Evolutionary conservation across 441 rosid species (phyloP), one percentile per base, ranked within the genome.

Genomic region (Aquilaria agallochum): DNA sequence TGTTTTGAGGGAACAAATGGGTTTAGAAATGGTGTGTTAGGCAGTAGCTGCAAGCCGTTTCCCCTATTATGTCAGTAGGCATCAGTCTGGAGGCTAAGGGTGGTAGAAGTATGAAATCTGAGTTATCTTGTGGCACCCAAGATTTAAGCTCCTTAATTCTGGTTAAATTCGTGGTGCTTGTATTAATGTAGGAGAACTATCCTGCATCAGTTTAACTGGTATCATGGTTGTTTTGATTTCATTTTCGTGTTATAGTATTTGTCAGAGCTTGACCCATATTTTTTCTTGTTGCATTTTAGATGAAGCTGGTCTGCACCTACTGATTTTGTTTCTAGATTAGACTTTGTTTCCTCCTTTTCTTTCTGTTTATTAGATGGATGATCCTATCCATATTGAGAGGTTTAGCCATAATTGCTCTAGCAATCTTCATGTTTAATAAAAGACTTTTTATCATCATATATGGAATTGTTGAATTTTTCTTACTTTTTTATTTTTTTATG

Each of bases 101-200:
- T 36, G 42, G 42, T 5, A 36, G 42, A 36, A 36, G 42, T 36
- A 4, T 36, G 42, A 36, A 36, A 14, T 13, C 11, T 8, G 15
- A 53, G 46, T 50, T 60, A 11, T n/a, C 5, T 45, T 44, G 65
- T 40, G 62, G 63, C 36, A 9, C 50, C 5, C 5, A 30, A 20
- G 53, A 6, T 40, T 13, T 2, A 31, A 71, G 8, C 30, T 56
- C 46, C 58, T 56, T 48, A 56, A 36, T 56, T 55, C 55, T 59
- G 63, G 47, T 57, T 62, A 49, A 33, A 20, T 54, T 34, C 31
- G 32, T 48, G 9, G 36, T 15, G 5, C 14, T 60, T 53, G 40
- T 48, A 50, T 42, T n/a, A 33, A 9, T 5, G 11, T 50, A 47
- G 8, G n/a, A 55, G 32, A 51, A 60, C n/a, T 34, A 9, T 62